Evolutionary conservation across 2,329 filamentous ascomycete species (phyloP).

Genomic region (Incumbomyces delicatus): DNA sequence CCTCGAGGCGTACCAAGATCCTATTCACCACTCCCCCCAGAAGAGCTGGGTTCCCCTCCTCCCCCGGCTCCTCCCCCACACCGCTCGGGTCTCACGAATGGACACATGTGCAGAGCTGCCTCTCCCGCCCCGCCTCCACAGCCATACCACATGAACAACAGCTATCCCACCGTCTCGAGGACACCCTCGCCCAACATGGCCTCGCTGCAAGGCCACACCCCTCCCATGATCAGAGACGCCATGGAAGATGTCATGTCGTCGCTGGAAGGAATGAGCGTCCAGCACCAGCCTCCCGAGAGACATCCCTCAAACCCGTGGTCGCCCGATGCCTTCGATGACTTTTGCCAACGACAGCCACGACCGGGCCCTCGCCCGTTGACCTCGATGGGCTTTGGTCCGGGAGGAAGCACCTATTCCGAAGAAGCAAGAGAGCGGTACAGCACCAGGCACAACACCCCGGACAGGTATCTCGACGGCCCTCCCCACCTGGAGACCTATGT

Average conservation of each 20-base stretch:
- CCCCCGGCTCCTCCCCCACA: slow-evolving; percentile 78
- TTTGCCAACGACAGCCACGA: slow-evolving; percentile 27
- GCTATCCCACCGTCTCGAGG: slow-evolving; percentile 45
- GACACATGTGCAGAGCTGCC: slow-evolving; percentile 32
- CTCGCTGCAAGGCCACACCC: slow-evolving; percentile 60
- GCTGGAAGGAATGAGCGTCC: slow-evolving; percentile 69
- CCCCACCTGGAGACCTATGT: slow-evolving; percentile 79
- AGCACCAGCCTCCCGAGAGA: slow-evolving; percentile 36
- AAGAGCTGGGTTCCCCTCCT: slow-evolving; percentile 58
- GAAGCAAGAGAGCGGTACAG: slow-evolving; percentile 51
- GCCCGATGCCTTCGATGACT: slow-evolving; percentile 68
- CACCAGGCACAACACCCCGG: slow-evolving; percentile 37
- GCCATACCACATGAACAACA: slow-evolving; percentile 23
- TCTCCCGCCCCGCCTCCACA: slow-evolving; percentile 35
- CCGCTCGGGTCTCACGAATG: slow-evolving; percentile 35
- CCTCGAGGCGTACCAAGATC: slow-evolving; percentile 28
- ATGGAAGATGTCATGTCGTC: slow-evolving; percentile 99
- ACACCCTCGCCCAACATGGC: slow-evolving; percentile 60
- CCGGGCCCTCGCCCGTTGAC: slow-evolving; percentile 54
- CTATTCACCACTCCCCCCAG: slow-evolving; percentile 20
- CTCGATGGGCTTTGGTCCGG: slow-evolving; percentile 57
- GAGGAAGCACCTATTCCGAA: slow-evolving; percentile 35
- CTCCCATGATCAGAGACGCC: slow-evolving; percentile 81
- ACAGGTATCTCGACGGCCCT: slow-evolving; percentile 46
- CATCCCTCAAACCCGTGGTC: slow-evolving; percentile 70